phyloP scores from a whole-genome alignment of 2,329 filamentous ascomycete species.

The Aureobasidium sp. region DNA sequence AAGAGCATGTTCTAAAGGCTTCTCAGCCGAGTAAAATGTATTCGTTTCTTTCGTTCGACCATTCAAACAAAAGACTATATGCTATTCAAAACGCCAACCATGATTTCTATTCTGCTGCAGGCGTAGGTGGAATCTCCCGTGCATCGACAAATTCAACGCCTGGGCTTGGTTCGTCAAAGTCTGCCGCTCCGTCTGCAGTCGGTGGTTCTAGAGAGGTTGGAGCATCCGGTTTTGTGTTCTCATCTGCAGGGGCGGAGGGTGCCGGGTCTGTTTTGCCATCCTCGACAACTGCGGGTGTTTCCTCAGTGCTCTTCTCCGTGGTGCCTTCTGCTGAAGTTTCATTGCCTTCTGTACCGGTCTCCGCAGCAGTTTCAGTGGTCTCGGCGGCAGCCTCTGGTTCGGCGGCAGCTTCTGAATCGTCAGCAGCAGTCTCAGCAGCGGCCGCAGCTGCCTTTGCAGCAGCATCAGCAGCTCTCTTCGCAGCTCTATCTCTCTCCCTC shows the following conservation, averaged over 20 bases:
- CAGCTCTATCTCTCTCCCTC: slow-evolving; percentile 36
- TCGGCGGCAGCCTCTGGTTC: slow-evolving; percentile 18
- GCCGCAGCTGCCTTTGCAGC: slow-evolving; percentile 14
- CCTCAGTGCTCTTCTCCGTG: background rate
- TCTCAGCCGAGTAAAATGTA: background rate
- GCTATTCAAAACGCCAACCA: background rate
- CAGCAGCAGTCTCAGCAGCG: slow-evolving; percentile 9
- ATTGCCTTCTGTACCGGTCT: background rate
- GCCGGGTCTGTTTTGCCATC: background rate
- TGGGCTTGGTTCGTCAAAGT: slow-evolving; percentile 16
- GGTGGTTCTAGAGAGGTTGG: slow-evolving; percentile 13
- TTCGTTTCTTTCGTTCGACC: background rate
- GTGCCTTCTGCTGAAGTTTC: background rate
- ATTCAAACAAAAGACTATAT: background rate
- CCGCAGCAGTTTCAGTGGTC: slow-evolving; percentile 13
- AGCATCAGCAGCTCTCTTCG: slow-evolving; percentile 21
- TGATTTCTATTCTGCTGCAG: slow-evolving; percentile 10
- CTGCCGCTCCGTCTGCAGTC: slow-evolving; percentile 11
- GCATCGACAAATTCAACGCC: slow-evolving; percentile 24
- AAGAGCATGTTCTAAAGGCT: background rate
- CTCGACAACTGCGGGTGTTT: background rate
- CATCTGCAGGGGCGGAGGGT: background rate
- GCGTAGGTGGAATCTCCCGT: slow-evolving; percentile 18
- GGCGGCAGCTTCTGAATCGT: slow-evolving; percentile 17
- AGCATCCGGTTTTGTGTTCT: background rate